Base-by-base conservation (phyloP, 176 grass and related monocot species). In the Eragrostis nindensis region DNA sequence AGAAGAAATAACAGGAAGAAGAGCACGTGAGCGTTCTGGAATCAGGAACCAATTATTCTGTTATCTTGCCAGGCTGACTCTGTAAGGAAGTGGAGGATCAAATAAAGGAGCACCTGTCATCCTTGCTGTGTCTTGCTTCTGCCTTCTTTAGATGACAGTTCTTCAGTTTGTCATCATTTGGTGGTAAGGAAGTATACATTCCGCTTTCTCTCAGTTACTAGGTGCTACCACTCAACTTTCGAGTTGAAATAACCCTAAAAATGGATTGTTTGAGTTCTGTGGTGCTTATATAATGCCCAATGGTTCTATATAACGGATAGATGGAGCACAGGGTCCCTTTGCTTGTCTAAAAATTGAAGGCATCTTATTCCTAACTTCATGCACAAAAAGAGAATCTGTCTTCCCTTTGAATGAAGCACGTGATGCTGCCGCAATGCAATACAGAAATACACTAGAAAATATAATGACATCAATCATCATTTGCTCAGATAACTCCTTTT, bases 281-380 rank as follows among this genome's bases (percentile, higher is more conserved):
- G 81, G 50, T 68, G 49, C 47, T 48, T 27, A 71, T 85, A 71
- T 71, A 41, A 62, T 70, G 65, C 21, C 69, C 54, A 77, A 13
- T 70, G 42, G 47, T 57, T 43, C 49, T 88, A 36, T 55, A 79
- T 36, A 67, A 41, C 60, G 48, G 9, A 52, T 10, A 44, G 50
- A 26, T 24, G 67, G 68, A 77, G 1, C 15, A 49, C 13, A 65
- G 66, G 11, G 56, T 24, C 46, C 21, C 18, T 84, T 75, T 74
- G 47, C 26, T 69, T 55, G 39, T 62, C 81, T 69, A 47, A 81
- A 80, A 64, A 43, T 53, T 62, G 48, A 81, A 80, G 84, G 67
- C 67, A 26, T 56, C 17, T 16, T 83, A 67, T 83, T 42, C 30
- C 50, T 73, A 80, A 46, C 87, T 89, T 89, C 53, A 50, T 41